Base-by-base conservation (phyloP, 1,284 basidiomycete species). In the Sporisorium scitamineum region DNA sequence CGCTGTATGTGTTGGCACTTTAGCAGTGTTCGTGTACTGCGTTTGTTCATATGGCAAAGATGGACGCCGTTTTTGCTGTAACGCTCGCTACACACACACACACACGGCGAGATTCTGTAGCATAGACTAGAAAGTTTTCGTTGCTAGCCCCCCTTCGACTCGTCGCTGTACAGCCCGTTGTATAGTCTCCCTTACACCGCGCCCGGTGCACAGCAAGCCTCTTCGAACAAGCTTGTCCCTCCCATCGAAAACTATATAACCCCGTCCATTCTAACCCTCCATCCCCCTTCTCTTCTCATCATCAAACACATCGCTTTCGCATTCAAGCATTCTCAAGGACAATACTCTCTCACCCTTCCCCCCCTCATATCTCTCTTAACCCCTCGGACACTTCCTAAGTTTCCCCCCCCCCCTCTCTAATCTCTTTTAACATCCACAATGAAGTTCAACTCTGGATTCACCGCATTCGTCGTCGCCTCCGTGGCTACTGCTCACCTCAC, bases 381-480 rank as follows among this genome's bases (percentile, higher is more conserved):
- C 44, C 41, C 54, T 52, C 48, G 54, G 47, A 57, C 54, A 42
- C 26, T 62, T 27, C 50, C 51, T 61, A 26, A 39, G 18, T 27
- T 26, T 62, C 53, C 32, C n/a, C n/a, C n/a, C n/a, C n/a, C n/a
- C n/a, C n/a, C n/a, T n/a, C 52, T 53, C 26, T 51, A 51, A 56
- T 50, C 48, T 57, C 24, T 27, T n/a, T n/a, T 20, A 24, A 14
- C 22, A 56, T 34, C 51, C 64, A 62, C 48, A 54, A 68, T 68
- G 66, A 68, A 62, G 60, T 68, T 68, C 66, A 57, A 59, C 39
- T 45, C 54, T 26, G 54, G 59, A 53, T 68, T 68, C 60, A 68
- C 66, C 32, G 66, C 66, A 13, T 68, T 68, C 31, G 66, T 68
- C 45, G 66, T 41, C 24, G 66, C 66, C 48, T 68, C 66, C 32